phyloP scores from a whole-genome alignment of 2,329 filamentous ascomycete species.

The Alternaria sp. region DNA sequence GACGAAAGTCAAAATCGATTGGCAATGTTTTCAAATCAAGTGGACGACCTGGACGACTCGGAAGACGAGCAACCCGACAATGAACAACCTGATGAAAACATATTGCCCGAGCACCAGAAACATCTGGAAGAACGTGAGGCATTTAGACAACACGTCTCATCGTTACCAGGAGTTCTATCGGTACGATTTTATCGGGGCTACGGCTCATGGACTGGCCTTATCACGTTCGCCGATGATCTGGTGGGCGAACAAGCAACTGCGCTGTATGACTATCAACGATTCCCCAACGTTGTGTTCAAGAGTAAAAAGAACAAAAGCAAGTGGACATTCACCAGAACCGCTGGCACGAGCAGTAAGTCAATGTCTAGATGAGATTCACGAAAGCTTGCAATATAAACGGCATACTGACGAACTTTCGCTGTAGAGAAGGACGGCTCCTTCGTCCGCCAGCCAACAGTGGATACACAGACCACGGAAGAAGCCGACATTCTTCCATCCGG shows the following conservation, averaged over 20 bases:
- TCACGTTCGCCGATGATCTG: constrained; percentile 21
- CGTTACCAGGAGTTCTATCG: constrained; percentile 24
- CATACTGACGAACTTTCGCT: background rate
- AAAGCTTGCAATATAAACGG: background rate
- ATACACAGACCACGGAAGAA: background rate
- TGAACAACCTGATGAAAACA: constrained; percentile 1
- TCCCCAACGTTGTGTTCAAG: constrained; percentile 24
- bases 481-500: background rate
- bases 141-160: constrained; percentile 26
- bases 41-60: background rate
- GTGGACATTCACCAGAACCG: constrained; percentile 21
- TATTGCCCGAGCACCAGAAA: constrained; percentile 16
- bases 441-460: background rate
- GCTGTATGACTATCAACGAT: constrained; percentile 21
- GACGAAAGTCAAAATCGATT: constrained; percentile 32
- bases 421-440: background rate
- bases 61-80: background rate
- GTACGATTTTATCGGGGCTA: constrained; percentile 30
- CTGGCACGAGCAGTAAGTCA: background rate
- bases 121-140: constrained; percentile 19
- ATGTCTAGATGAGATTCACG: background rate
- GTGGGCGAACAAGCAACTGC: constrained; percentile 22
- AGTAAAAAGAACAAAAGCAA: constrained; percentile 17
- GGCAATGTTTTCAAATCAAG: constrained; percentile 17
- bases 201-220: constrained; percentile 29